phyloP scores from a whole-genome alignment of 257 asterid genomes.

The Euphrasia confusa region DNA sequence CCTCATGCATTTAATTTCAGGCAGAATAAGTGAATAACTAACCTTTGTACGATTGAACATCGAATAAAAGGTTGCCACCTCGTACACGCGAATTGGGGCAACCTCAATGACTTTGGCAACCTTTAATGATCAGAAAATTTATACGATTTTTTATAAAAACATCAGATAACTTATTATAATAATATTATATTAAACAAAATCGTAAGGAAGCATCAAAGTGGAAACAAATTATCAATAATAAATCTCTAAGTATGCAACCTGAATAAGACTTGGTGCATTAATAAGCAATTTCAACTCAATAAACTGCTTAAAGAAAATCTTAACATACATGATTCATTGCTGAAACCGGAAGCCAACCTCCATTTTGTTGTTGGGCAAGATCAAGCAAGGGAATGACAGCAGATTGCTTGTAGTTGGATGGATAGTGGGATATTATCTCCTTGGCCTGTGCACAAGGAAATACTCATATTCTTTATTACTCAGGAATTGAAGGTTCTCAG shows the following conservation, averaged over 20 bases:
- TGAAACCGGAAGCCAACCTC: conserved; percentile 99
- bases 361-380: conserved; percentile 97
- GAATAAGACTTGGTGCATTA: background rate
- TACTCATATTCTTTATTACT: background rate
- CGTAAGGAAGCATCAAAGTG: conserved; percentile 18
- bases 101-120: conserved; percentile 93
- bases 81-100: conserved; percentile 95
- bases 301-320: conserved; percentile 9
- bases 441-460: conserved; percentile 51
- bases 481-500: conserved; percentile 9
- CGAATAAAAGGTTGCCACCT: conserved; percentile 97
- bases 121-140: conserved; percentile 32
- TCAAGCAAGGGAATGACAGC: conserved; percentile 94
- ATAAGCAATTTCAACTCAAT: conserved; percentile 19
- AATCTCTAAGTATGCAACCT: background rate
- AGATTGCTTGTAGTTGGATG: conserved; percentile 92
- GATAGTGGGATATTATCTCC: conserved; percentile 85
- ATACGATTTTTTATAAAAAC: conserved; percentile 10
- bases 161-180: conserved; percentile 4
- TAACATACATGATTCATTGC: conserved; percentile 90
- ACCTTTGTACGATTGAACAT: conserved; percentile 97
- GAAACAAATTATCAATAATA: conserved; percentile 2
- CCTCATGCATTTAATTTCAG: conserved; percentile 9
- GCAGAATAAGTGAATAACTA: conserved; percentile 27
- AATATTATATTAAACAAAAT: conserved; percentile 7